A percentile compares a stretch with the other conserved stretches of the same genome.
Evolutionary conservation across 768 basidiomycete species (phyloP).

Genomic region (Lactarius vividus): DNA sequence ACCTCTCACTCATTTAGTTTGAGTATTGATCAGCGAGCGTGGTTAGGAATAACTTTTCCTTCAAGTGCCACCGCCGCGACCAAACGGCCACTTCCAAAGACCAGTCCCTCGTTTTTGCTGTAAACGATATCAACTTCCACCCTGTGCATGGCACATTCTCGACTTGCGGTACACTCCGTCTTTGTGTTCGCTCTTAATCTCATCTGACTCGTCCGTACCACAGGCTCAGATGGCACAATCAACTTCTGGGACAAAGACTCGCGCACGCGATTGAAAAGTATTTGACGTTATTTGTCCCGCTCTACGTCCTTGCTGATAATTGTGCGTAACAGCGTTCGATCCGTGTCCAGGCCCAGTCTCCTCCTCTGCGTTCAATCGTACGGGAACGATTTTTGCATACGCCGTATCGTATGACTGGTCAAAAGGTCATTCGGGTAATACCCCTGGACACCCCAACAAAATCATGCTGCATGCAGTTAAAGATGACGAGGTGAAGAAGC

Average conservation of each 20-base stretch:
- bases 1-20: not conserved
- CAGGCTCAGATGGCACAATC: conserved; percentile 81
- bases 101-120: conserved; percentile 50
- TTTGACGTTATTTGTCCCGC: conserved; percentile 27
- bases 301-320: not conserved
- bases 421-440: conserved; percentile 86
- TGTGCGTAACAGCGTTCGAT: conserved; percentile 59
- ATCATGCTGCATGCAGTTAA: conserved; percentile 82
- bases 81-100: conserved; percentile 36
- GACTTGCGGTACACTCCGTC: conserved; percentile 35
- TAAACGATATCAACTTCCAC: conserved; percentile 59
- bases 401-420: conserved; percentile 94
- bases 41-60: conserved; percentile 51
- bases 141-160: conserved; percentile 52
- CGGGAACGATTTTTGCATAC: conserved; percentile 87
- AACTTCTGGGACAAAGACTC: conserved; percentile 96
- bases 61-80: conserved; percentile 50
- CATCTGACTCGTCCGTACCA: not conserved
- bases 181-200: too few relatives aligned
- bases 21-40: not conserved
- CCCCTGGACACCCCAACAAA: conserved; percentile 68
- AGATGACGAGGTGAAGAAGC: conserved; percentile 82
- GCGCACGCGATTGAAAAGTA: conserved; percentile 88
- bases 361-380: conserved; percentile 81
- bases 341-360: conserved; percentile 72